A percentile compares a stretch with the other conserved stretches of the same genome.
phyloP scores from a whole-genome alignment of 352 stramenopile genomes.

The Albugo laibachii region DNA sequence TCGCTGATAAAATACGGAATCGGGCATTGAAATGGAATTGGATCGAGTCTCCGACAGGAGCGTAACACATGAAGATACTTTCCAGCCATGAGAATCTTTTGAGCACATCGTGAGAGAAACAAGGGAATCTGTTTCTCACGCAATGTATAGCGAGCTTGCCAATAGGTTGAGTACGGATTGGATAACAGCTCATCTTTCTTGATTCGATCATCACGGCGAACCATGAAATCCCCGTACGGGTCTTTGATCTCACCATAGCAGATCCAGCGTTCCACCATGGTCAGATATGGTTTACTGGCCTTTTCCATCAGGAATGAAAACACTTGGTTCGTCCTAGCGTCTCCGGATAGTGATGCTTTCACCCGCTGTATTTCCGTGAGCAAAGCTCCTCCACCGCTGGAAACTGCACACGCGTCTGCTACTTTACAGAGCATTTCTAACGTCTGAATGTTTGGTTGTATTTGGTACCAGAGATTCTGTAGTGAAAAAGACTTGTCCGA shows the following conservation, averaged over 20 bases:
- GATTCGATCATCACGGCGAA: constrained; percentile 55
- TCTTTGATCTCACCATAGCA: constrained; percentile 79
- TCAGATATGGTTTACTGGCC: constrained; percentile 71
- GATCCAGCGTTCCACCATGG: constrained; percentile 82
- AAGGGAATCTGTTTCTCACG: constrained; percentile 56
- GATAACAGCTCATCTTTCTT: constrained; percentile 67
- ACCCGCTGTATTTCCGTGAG: constrained; percentile 81
- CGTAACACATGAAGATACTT: constrained; percentile 87
- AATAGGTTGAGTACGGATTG: constrained; percentile 82
- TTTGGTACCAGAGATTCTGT: constrained; percentile 85
- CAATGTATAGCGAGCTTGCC: constrained; percentile 72
- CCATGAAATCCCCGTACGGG: constrained; percentile 85
- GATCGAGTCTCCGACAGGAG: constrained; percentile 53
- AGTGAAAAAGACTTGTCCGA: constrained; percentile 36
- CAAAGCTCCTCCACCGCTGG: constrained; percentile 75
- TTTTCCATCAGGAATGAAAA: constrained; percentile 73
- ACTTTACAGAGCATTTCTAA: constrained; percentile 84
- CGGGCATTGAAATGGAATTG: constrained; percentile 55
- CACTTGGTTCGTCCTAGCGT: constrained; percentile 52
- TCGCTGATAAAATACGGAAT: constrained; percentile 47
- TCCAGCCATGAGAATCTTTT: constrained; percentile 78
- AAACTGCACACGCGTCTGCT: constrained; percentile 44
- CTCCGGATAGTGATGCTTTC: constrained; percentile 55
- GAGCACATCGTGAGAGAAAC: constrained; percentile 48
- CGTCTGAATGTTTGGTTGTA: constrained; percentile 81